Evolutionary conservation across 1,139 yeast species (phyloP), one percentile per base, ranked within the genome.

Genomic region (Candida smagusa): DNA sequence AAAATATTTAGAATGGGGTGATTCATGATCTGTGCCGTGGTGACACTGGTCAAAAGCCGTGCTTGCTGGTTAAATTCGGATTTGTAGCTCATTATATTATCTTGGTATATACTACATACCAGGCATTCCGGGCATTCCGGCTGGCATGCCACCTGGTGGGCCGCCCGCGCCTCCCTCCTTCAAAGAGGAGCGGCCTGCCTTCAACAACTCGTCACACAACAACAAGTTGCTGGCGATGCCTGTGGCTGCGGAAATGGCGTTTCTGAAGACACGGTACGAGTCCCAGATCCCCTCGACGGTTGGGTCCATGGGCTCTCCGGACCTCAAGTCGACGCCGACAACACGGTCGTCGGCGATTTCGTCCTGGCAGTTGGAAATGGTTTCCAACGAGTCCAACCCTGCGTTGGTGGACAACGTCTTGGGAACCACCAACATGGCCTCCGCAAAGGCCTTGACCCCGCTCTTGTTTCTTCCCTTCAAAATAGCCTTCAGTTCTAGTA

Each of bases 281-380:
- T 94, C 99, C 95, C 96, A 94, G 43, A 94, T 79, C 44, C 98
- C 98, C 58, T 88, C 96, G 39, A 86, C 77, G 7, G 88, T 73
- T 33, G 98, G 97, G 58, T 92, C 97, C 78, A 92, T 84, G 37
- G 97, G 95, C 56, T 90, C 97, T 31, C 99, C 99, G 9, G 92
- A 77, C 44, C 79, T 77, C 50, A 94, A 74, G 59, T 94, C 96
- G 41, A 94, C 81, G 41, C 98, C 99, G 32, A 90, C 96, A 29
- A 79, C 75, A 54, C 85, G 81, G 38, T 84, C 92, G 38, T 86
- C 95, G 30, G 73, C 76, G 44, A 86, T 76, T 61, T 89, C 96
- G 63, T 94, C 98, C 63, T 89, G 96, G 50, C 95, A 88, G 44
- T 82, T 77, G 25, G 95, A 81, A 31, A 94, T 74, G 9, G 96